A percentile compares a stretch with the other conserved stretches of the same genome.
Evolutionary conservation across 1,284 basidiomycete species (phyloP).

Genomic region (Rhodotorula sp.): DNA sequence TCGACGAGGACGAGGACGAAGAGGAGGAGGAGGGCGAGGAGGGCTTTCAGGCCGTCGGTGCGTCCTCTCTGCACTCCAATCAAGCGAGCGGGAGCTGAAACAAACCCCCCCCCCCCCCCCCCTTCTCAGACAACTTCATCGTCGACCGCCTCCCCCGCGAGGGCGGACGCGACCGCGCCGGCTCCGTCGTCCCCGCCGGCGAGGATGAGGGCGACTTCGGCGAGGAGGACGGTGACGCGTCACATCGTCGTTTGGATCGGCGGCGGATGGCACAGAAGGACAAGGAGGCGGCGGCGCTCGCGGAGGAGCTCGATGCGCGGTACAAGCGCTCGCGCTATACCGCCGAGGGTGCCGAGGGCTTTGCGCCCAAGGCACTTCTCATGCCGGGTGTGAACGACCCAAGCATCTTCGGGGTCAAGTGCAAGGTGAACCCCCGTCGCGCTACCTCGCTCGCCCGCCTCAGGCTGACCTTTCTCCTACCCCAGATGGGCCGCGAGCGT

Average conservation of each 20-base stretch:
- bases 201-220: conserved; percentile 62
- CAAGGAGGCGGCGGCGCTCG: conserved; percentile 81
- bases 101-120: too few species aligned
- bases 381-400: conserved; percentile 98
- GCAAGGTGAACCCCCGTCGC: conserved; percentile 65
- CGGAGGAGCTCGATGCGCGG: conserved; percentile 77
- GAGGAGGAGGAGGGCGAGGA: conserved; percentile 59
- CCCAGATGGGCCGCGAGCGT: conserved; percentile 82
- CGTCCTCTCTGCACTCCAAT: neutral
- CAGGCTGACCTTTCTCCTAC: neutral
- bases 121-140: conserved; percentile 78
- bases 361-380: conserved; percentile 88
- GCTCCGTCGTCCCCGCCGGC: conserved; percentile 54
- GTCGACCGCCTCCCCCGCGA: conserved; percentile 44
- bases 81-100: neutral
- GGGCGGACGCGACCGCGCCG: conserved; percentile 24
- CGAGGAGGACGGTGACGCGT: conserved; percentile 54
- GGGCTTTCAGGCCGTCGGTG: conserved; percentile 48
- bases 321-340: conserved; percentile 65
- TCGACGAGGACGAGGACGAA: conserved; percentile 83
- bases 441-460: neutral
- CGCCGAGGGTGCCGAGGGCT: conserved; percentile 63
- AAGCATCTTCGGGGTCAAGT: conserved; percentile 91
- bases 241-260: conserved; percentile 76
- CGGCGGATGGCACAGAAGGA: conserved; percentile 75